Percentiles rank a stretch among this genome's conserved stretches.
Evolutionary conservation across 1,139 yeast species (phyloP).

Genomic region (Geotrichum phurueaensis): DNA sequence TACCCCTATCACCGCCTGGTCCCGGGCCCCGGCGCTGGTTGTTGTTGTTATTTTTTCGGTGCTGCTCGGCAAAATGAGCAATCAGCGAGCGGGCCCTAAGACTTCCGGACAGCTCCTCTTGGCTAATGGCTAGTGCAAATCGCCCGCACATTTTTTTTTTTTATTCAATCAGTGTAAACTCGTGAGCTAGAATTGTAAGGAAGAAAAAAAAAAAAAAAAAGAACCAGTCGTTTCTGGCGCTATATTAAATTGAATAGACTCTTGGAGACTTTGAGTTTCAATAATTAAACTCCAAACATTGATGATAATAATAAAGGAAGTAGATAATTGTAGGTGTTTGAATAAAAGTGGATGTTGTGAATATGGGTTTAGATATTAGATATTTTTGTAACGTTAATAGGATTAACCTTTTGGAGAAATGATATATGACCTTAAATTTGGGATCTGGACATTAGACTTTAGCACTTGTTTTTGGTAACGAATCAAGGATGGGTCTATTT

Average conservation of each 20-base stretch:
- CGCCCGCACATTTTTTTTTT: conserved; percentile 20
- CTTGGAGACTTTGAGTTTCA: background rate
- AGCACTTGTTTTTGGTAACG: too few relatives aligned
- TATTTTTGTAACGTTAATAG: too few relatives aligned
- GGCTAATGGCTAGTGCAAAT: conserved; percentile 18
- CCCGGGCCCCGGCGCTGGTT: background rate
- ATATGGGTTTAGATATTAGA: too few relatives aligned
- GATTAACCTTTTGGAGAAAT: too few relatives aligned
- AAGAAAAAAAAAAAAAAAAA: background rate
- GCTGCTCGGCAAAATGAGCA: background rate
- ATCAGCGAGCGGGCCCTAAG: background rate
- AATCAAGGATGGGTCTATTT: too few relatives aligned
- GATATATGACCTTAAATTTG: too few relatives aligned
- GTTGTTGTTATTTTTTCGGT: background rate
- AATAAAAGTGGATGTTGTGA: too few relatives aligned
- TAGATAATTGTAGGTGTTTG: too few relatives aligned
- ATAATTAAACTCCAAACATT: background rate
- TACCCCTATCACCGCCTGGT: background rate
- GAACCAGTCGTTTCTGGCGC: too few relatives aligned
- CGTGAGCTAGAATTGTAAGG: too few relatives aligned
- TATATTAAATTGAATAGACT: background rate
- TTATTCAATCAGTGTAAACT: background rate
- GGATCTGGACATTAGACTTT: too few relatives aligned
- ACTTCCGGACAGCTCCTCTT: conserved; percentile 15
- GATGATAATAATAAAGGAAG: too few relatives aligned